Conservation (phyloP, 2,329 filamentous ascomycete genomes). For the Sarocladium strictum region DNA sequence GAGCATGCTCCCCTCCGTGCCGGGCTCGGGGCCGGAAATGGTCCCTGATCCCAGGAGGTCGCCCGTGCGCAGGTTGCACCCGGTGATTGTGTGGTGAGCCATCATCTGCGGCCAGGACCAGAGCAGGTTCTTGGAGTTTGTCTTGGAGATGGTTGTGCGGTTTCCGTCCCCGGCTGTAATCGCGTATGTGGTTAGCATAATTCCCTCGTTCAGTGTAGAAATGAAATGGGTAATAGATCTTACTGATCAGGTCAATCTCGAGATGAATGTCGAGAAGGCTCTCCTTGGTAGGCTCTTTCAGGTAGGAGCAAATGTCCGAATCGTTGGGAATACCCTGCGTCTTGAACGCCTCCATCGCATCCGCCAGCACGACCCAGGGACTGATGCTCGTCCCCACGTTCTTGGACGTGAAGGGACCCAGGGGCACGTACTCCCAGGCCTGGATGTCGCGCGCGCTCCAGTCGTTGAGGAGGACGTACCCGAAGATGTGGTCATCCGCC, state of each 20-base stretch:
- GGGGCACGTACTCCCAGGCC: conserved; percentile 46
- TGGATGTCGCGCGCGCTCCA: conserved; percentile 55
- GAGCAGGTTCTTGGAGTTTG: conserved; percentile 45
- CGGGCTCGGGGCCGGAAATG: conserved; percentile 58
- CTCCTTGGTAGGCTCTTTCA: conserved; percentile 48
- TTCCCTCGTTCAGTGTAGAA: too few relatives aligned
- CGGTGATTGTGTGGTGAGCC: conserved; percentile 71
- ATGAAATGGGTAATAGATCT: rapidly evolving
- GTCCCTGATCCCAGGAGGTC: conserved; percentile 76
- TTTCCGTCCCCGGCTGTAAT: conserved; percentile 24
- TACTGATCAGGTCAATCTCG: conserved; percentile 33
- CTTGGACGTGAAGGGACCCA: conserved; percentile 54
- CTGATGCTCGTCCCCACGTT: conserved; percentile 49
- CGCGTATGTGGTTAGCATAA: too few relatives aligned
- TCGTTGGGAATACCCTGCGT: conserved; percentile 24
- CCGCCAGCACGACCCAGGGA: conserved; percentile 44
- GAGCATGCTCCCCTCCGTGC: conserved; percentile 63
- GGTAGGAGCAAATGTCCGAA: conserved; percentile 29
- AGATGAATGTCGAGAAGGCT: conserved; percentile 31
- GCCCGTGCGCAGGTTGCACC: conserved; percentile 67
- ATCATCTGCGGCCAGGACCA: conserved; percentile 84
- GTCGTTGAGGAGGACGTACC: conserved; percentile 51
- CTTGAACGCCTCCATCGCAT: conserved; percentile 10
- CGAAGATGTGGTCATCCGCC: conserved; percentile 48
- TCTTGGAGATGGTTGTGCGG: conserved; percentile 26